Conservation (phyloP, 2,329 filamentous ascomycete genomes). For the Aspergillus pseudoglaucus region DNA sequence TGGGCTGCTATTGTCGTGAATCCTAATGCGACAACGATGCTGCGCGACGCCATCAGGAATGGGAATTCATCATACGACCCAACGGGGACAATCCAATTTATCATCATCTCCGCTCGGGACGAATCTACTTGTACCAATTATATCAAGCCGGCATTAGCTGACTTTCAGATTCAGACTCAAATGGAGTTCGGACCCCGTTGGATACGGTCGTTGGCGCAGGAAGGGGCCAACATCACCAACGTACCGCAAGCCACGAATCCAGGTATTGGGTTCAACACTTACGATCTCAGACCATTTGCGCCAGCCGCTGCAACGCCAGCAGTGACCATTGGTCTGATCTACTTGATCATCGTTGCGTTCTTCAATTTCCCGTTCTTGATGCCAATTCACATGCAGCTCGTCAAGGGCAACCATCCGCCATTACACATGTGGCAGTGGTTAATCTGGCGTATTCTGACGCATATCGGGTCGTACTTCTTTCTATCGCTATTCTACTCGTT, state of each 20-base stretch:
- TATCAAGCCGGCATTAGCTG: constrained; percentile 46
- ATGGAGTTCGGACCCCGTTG: constrained; percentile 43
- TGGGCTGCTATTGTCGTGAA: constrained; percentile 60
- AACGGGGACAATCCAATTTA: constrained; percentile 50
- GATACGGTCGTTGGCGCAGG: constrained; percentile 26
- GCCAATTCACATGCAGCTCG: constrained; percentile 56
- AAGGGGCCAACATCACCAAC: constrained; percentile 37
- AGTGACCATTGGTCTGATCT: constrained; percentile 58
- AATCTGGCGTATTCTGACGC: constrained; percentile 53
- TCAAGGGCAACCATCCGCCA: constrained; percentile 49
- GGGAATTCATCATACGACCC: constrained; percentile 57
- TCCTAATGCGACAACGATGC: constrained; percentile 53
- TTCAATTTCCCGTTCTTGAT: constrained; percentile 61
- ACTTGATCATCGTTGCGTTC: constrained; percentile 62
- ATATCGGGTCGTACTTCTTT: constrained; percentile 53
- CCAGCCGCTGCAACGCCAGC: constrained; percentile 51
- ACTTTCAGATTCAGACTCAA: constrained; percentile 43
- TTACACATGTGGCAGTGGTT: constrained; percentile 54
- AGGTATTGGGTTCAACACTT: constrained; percentile 49
- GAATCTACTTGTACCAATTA: constrained; percentile 49
- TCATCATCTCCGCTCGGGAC: constrained; percentile 52
- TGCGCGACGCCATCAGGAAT: constrained; percentile 48
- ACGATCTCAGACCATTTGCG: constrained; percentile 55
- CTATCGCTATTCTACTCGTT: constrained; percentile 58
- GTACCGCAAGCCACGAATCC: constrained; percentile 51